phyloP scores from a whole-genome alignment of 805 yeast genomes.

The Candida wancherniae region DNA sequence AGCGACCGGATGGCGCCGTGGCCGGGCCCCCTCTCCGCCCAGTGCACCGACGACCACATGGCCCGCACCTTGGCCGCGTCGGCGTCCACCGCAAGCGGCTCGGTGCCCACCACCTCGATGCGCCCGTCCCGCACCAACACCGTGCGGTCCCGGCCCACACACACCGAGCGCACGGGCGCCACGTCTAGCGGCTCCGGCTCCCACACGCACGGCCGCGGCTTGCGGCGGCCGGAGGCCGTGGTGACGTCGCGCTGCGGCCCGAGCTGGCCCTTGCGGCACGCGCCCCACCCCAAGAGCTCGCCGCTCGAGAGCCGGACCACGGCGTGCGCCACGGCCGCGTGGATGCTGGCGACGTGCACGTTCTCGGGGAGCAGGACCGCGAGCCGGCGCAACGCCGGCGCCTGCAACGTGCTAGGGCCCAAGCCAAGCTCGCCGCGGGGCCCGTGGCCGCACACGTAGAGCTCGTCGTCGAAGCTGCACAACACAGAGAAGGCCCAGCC shows the following conservation, averaged over 20 bases:
- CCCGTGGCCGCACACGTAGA: slow-evolving; percentile 61
- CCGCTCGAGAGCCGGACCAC: slow-evolving; percentile 39
- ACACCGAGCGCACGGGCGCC: slow-evolving; percentile 13
- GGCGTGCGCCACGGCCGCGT: slow-evolving; percentile 45
- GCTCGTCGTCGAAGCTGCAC: slow-evolving; percentile 32
- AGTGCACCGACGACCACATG: slow-evolving; percentile 83
- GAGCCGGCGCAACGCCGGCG: neutral
- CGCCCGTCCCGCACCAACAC: slow-evolving; percentile 24
- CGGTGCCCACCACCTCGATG: slow-evolving; percentile 19
- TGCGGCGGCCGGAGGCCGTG: slow-evolving; percentile 4
- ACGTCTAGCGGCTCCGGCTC: slow-evolving; percentile 20
- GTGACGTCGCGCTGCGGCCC: slow-evolving; percentile 12
- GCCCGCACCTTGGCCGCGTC: slow-evolving; percentile 28
- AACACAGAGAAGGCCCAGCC: slow-evolving; percentile 79
- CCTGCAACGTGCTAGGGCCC: slow-evolving; percentile 17
- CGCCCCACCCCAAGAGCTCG: slow-evolving; percentile 62
- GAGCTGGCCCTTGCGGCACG: slow-evolving; percentile 57
- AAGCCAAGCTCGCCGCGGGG: slow-evolving; percentile 70
- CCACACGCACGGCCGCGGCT: slow-evolving; percentile 19
- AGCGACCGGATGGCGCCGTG: slow-evolving; percentile 34
- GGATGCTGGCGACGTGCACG: slow-evolving; percentile 11
- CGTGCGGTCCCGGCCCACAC: slow-evolving; percentile 60
- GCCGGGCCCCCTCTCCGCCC: slow-evolving; percentile 1
- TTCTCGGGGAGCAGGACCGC: slow-evolving; percentile 5
- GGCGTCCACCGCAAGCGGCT: slow-evolving; percentile 2